Evolutionary conservation across 371 early-diverging fungal species (phyloP).

Genomic region (Smittium culicis): DNA sequence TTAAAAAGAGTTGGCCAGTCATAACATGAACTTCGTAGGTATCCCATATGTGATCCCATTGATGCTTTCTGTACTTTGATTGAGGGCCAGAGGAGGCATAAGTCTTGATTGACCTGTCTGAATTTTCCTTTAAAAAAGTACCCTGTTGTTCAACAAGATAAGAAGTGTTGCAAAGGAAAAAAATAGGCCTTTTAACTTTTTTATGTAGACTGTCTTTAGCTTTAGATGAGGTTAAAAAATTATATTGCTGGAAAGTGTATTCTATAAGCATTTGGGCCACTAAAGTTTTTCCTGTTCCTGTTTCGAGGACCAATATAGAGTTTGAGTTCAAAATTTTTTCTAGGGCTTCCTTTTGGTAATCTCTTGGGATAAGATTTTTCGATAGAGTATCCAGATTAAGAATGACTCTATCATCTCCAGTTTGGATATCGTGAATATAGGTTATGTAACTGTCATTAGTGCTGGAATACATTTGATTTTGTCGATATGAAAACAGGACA

Average conservation of each 20-base stretch:
- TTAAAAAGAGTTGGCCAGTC: slow-evolving; percentile 72
- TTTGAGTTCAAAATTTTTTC: slow-evolving; percentile 50
- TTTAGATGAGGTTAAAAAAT: slow-evolving; percentile 23
- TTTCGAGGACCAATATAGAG: slow-evolving; percentile 74
- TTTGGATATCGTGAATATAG: too few species aligned
- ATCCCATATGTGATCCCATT: too few species aligned
- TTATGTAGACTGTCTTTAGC: background rate
- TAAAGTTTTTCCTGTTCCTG: slow-evolving; percentile 84
- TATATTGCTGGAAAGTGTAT: slow-evolving; percentile 43
- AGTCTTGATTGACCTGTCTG: too few species aligned
- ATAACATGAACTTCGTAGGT: slow-evolving; percentile 61
- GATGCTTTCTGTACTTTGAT: too few species aligned
- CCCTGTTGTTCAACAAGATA: slow-evolving; percentile 78
- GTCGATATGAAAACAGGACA: too few species aligned
- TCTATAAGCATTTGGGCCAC: slow-evolving; percentile 73
- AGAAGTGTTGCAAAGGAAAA: slow-evolving; percentile 75
- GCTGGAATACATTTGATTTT: too few species aligned
- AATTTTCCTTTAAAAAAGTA: slow-evolving; percentile 43
- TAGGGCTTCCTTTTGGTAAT: slow-evolving; percentile 65
- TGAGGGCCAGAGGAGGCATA: too few species aligned
- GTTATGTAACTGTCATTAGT: too few species aligned
- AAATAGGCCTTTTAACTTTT: slow-evolving; percentile 25
- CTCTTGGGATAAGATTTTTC: too few species aligned
- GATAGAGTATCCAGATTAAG: background rate
- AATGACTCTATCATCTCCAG: too few species aligned